Evolutionary conservation across 768 basidiomycete genomes (phyloP).

Genomic region (Tulasnella sp.): DNA sequence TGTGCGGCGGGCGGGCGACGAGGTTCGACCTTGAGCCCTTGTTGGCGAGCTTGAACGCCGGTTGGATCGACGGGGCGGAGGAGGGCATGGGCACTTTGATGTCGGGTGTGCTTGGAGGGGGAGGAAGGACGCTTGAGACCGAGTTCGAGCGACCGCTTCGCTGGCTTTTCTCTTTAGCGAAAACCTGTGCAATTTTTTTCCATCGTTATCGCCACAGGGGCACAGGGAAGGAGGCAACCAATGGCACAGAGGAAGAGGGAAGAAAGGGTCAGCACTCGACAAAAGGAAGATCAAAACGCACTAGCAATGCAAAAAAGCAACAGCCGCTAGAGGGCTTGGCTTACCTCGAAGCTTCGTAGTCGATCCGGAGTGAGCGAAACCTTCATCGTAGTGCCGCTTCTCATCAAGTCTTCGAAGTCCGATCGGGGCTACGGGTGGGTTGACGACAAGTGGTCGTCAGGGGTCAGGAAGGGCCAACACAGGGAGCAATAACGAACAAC

Average conservation of each 20-base stretch:
- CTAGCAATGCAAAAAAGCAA: background rate
- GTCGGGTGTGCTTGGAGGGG: background rate
- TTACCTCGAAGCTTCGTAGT: slow-evolving; percentile 85
- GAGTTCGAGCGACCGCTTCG: slow-evolving; percentile 2
- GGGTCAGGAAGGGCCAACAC: background rate
- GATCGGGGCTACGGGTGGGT: background rate
- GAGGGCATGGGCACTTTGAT: background rate
- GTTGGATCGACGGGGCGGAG: slow-evolving; percentile 3
- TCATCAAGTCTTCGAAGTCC: slow-evolving; percentile 91
- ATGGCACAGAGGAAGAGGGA: background rate
- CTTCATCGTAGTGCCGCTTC: slow-evolving; percentile 83
- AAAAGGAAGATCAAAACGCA: background rate
- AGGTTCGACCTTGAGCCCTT: slow-evolving; percentile 6
- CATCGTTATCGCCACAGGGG: background rate
- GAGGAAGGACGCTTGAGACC: background rate
- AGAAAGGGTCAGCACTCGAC: background rate
- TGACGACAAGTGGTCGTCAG: background rate
- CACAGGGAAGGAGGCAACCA: background rate
- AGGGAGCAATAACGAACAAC: background rate
- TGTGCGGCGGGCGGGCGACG: background rate
- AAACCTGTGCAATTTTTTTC: slow-evolving; percentile 9
- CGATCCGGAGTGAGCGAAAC: slow-evolving; percentile 92
- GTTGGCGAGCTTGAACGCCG: slow-evolving; percentile 4
- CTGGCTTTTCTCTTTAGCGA: slow-evolving; percentile 13
- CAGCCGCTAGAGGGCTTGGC: slow-evolving; percentile 19